Conservation (phyloP, 495 filamentous ascomycete species). For the Thermochaetoides thermophila region DNA sequence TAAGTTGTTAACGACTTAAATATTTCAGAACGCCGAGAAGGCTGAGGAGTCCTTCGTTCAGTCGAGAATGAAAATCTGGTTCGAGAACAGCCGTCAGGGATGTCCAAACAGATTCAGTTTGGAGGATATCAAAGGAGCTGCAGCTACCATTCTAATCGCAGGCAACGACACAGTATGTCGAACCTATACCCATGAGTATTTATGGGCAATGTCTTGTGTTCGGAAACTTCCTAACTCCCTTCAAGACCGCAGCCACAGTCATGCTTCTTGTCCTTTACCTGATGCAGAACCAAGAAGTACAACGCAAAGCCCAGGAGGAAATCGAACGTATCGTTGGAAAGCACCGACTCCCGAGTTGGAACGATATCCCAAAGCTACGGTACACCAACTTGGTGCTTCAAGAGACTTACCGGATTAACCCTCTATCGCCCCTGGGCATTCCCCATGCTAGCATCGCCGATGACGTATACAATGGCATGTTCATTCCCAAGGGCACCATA, state of each 20-base stretch:
- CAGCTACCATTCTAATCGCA: conserved; percentile 34
- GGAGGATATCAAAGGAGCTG: conserved; percentile 34
- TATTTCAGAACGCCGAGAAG: conserved; percentile 4
- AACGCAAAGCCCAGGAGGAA: conserved; percentile 41
- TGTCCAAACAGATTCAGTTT: conserved; percentile 23
- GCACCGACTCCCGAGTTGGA: conserved; percentile 33
- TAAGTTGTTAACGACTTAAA: no score
- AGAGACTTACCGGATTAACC: conserved; percentile 47
- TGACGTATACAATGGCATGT: conserved; percentile 35
- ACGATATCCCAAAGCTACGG: conserved; percentile 34
- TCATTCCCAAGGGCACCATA: conserved; percentile 32
- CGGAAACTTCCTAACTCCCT: background rate
- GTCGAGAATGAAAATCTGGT: conserved; percentile 14
- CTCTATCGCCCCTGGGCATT: conserved; percentile 43
- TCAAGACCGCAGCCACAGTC: conserved; percentile 24
- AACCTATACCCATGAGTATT: background rate
- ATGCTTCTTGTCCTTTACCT: conserved; percentile 28
- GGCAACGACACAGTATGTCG: conserved; percentile 32
- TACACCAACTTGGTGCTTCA: conserved; percentile 39
- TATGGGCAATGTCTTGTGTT: background rate
- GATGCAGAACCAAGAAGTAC: conserved; percentile 30
- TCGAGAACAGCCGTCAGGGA: conserved; percentile 11
- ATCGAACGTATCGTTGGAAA: conserved; percentile 38
- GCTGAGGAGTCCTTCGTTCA: conserved; percentile 21
- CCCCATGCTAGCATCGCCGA: conserved; percentile 41